Evolutionary conservation across 2,329 filamentous ascomycete genomes (phyloP), one percentile per base, ranked within the genome.

Genomic region (Pestalotiopsis sp.): DNA sequence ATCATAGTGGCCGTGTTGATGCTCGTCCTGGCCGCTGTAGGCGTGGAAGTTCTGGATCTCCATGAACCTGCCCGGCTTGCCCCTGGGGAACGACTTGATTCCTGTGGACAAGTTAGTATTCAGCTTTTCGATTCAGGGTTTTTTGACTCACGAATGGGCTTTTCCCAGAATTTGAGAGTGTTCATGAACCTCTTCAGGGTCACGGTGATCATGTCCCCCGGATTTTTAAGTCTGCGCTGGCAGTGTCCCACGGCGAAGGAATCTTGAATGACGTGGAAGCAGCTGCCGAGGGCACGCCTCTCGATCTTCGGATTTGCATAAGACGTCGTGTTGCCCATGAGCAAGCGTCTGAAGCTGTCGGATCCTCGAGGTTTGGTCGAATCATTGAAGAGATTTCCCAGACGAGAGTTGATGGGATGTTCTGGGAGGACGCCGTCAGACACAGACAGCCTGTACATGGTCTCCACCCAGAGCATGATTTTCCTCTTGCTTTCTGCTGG

Each of bases 231-330:
- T 25, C 49, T 27, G 13, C 70, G 25, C 14, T 66, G 67, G 2
- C 69, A 69, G 45, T 72, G 70, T 2, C 70, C 70, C 4, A 69
- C 67, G 1, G 70, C 70, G 56, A 66, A 72, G 9, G 70, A 72
- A 62, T 72, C 70, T 45, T 67, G 62, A 23, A 72, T 68, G 69
- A 70, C 41, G 60, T 72, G 70, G 4, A 72, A 39, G 57, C 65
- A 68, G 31, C 64, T 67, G 7, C 70, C 70, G 17, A 72, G 41
- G 25, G 70, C 70, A 4, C 70, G 59, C 23, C 59, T 49, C 17
- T 20, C 65, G 2, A 70, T 57, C 49, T 70, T 61, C 1, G 62
- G n/a, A 4, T 62, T 39, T 1, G 17, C 12, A 41, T 62, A 70
- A n/a, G 52, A 36, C 14, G 65, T 59, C 12, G 67, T 61, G 6